Conservation (phyloP, 2,329 filamentous ascomycete species). For the Trichoderma sp. region DNA sequence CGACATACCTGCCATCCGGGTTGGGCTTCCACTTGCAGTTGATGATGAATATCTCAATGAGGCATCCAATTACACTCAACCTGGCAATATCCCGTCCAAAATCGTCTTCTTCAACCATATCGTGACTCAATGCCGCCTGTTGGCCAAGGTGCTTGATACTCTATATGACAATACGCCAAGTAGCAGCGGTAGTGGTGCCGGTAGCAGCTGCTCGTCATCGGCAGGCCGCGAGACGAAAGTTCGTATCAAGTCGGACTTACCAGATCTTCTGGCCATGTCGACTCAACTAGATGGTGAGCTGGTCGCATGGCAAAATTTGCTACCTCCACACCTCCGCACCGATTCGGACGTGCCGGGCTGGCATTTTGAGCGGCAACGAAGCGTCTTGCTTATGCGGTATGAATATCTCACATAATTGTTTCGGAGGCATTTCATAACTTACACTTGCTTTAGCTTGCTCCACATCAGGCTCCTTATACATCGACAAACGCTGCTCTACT, state of each 20-base stretch:
- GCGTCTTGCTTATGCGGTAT: slow-evolving; percentile 22
- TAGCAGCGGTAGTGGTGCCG: slow-evolving; percentile 6
- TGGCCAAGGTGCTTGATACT: slow-evolving; percentile 20
- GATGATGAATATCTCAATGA: slow-evolving; percentile 21
- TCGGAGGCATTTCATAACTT: not conserved
- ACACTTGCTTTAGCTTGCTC: slow-evolving; percentile 2
- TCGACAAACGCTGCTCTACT: slow-evolving; percentile 22
- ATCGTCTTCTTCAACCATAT: slow-evolving; percentile 21
- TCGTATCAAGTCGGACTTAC: slow-evolving; percentile 14
- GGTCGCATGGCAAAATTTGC: slow-evolving; percentile 8
- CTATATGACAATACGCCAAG: slow-evolving; percentile 23
- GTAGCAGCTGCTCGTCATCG: slow-evolving; percentile 11
- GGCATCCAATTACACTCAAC: slow-evolving; percentile 14
- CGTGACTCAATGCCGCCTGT: slow-evolving; percentile 19
- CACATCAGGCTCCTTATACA: slow-evolving; percentile 24
- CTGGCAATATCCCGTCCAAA: slow-evolving; percentile 17
- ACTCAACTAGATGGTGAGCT: slow-evolving; percentile 15
- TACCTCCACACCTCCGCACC: slow-evolving; percentile 13
- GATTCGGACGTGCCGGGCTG: slow-evolving; percentile 12
- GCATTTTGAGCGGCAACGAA: slow-evolving; percentile 23
- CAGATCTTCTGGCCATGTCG: slow-evolving; percentile 23
- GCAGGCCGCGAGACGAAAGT: slow-evolving; percentile 8
- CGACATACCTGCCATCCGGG: slow-evolving; percentile 15
- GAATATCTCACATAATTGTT: not conserved
- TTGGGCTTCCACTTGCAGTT: slow-evolving; percentile 11